These are phyloP conservation scores for Hypoxylon sp. DNA, from an alignment of 2,329 filamentous ascomycete species.

Conservation along the genomic window DNA sequence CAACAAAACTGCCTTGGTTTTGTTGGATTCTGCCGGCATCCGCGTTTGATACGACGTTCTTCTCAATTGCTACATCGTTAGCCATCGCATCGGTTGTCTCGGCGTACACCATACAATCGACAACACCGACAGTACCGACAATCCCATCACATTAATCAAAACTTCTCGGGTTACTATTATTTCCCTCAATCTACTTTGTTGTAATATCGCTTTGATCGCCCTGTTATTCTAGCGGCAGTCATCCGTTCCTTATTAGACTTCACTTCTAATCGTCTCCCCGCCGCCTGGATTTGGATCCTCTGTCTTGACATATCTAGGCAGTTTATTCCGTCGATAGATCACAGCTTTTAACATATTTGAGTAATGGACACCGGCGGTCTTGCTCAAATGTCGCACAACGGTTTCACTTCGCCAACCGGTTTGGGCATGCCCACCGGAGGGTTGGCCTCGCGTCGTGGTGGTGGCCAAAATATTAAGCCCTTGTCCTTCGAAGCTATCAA, in stretches of 20 bases:
- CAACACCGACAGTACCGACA: conserved; percentile 33
- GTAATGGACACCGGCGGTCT: conserved; percentile 96
- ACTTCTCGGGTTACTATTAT: conserved; percentile 41
- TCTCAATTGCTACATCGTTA: conserved; percentile 40
- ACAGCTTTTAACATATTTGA: conserved; percentile 52
- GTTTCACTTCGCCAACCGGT: conserved; percentile 78
- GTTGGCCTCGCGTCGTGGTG: conserved; percentile 84
- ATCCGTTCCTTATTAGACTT: conserved; percentile 54
- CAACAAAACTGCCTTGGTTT: conserved; percentile 49
- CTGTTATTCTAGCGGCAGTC: conserved; percentile 49
- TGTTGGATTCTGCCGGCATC: conserved; percentile 51
- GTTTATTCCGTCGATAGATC: conserved; percentile 43
- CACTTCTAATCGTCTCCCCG: conserved; percentile 47
- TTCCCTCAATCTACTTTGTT: conserved; percentile 50
- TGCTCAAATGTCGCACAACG: conserved; percentile 97
- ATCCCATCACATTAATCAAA: conserved; percentile 50
- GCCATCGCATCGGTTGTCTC: conserved; percentile 45
- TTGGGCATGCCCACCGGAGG: conserved; percentile 83
- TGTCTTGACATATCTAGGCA: conserved; percentile 43
- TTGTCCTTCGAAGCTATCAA: conserved; percentile 83
- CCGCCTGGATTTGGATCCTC: conserved; percentile 40
- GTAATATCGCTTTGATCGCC: conserved; percentile 54
- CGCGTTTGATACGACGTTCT: conserved; percentile 55
- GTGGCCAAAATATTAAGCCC: conserved; percentile 90
- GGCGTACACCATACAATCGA: conserved; percentile 24